These are phyloP conservation scores for Leccinum truebloodii DNA, from an alignment of 768 basidiomycete species.

Conservation along the genomic window DNA sequence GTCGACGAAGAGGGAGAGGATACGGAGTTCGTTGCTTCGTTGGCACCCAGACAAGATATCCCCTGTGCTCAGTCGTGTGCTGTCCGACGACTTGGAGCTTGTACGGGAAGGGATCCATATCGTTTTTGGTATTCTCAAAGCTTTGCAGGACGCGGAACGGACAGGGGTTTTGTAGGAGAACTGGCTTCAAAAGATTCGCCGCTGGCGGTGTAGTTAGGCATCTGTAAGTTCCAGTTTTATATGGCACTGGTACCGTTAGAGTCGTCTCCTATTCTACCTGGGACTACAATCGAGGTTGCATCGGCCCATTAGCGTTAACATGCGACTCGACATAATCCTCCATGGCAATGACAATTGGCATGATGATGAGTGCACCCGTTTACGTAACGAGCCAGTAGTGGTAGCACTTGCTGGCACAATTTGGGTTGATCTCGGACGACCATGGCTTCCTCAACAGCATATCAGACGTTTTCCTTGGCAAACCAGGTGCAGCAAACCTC, in stretches of 20 bases:
- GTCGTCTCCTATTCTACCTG: neutral
- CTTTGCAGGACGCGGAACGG: slow-evolving; percentile 36
- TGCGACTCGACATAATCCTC: too few species aligned
- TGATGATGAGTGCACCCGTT: neutral
- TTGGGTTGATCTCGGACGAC: neutral
- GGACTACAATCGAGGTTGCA: too few species aligned
- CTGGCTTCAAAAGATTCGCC: neutral
- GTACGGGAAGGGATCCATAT: slow-evolving; percentile 49
- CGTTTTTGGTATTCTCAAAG: slow-evolving; percentile 40
- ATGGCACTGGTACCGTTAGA: neutral
- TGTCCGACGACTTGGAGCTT: slow-evolving; percentile 43
- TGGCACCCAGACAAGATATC: slow-evolving; percentile 73
- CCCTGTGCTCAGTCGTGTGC: slow-evolving; percentile 42
- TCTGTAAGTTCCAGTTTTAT: neutral
- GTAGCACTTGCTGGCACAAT: neutral
- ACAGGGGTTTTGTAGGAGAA: slow-evolving; percentile 9
- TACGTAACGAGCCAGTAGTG: slow-evolving; percentile 1
- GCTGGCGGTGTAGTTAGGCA: slow-evolving; percentile 10
- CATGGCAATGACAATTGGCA: too few species aligned
- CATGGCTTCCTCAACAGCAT: slow-evolving; percentile 55
- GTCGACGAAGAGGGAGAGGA: slow-evolving; percentile 49
- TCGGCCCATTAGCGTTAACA: too few species aligned
- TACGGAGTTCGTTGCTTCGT: slow-evolving; percentile 60
- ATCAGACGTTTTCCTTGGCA: slow-evolving; percentile 69
- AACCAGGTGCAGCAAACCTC: slow-evolving; percentile 74